phyloP scores from a whole-genome alignment of 306 rosid species.

The Ammopiptanthus mongolicus region DNA sequence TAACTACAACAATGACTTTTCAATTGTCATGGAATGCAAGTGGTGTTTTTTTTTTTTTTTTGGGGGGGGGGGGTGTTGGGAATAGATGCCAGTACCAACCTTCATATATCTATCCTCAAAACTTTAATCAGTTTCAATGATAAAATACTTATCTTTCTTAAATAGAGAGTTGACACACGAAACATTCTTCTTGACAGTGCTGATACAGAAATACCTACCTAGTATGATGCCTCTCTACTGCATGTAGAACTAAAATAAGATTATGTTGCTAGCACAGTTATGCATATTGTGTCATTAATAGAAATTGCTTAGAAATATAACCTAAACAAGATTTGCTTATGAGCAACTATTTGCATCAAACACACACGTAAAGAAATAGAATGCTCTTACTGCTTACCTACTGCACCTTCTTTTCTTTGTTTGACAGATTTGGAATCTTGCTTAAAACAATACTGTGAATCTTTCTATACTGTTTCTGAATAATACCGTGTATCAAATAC shows the following conservation, averaged over 20 bases:
- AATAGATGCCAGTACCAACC: too few relatives aligned
- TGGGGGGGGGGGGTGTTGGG: too few relatives aligned
- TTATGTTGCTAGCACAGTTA: background rate
- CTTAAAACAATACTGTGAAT: conserved; percentile 45
- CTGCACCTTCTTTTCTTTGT: conserved; percentile 79
- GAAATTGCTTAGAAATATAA: background rate
- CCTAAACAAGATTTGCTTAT: background rate
- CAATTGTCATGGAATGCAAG: background rate
- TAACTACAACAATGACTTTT: background rate
- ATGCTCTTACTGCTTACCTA: conserved; percentile 43
- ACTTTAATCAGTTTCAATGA: background rate
- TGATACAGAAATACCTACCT: background rate
- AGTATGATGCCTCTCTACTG: conserved; percentile 1
- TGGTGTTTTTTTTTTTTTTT: too few relatives aligned
- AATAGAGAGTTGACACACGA: background rate
- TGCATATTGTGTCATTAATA: conserved; percentile 1
- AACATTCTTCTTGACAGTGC: background rate
- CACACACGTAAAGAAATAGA: conserved; percentile 15
- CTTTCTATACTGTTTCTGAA: conserved; percentile 51
- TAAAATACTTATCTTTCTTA: background rate
- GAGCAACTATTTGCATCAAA: conserved; percentile 17
- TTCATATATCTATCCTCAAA: background rate
- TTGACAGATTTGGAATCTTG: conserved; percentile 56
- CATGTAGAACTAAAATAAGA: background rate
- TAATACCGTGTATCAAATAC: conserved; percentile 33